Conservation (phyloP, 805 yeast species). For the Ogataea nakhonphanomensis region DNA sequence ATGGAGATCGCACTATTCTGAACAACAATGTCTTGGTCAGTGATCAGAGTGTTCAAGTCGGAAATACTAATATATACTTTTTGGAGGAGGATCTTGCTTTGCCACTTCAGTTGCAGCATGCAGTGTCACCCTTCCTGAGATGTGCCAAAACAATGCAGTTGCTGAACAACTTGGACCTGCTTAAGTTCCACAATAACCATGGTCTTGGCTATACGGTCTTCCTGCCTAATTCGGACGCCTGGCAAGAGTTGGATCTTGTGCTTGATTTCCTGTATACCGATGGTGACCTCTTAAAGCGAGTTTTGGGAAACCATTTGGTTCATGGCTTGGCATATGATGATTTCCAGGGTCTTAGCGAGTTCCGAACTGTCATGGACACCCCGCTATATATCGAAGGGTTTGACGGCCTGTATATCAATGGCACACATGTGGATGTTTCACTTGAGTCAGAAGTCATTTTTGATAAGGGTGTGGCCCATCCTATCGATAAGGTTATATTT, state of each 20-base stretch:
- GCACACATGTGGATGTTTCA: slow-evolving; percentile 33
- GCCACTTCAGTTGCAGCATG: slow-evolving; percentile 62
- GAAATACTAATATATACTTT: slow-evolving; percentile 64
- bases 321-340: slow-evolving; percentile 69
- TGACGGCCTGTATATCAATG: slow-evolving; percentile 13
- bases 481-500: slow-evolving; percentile 51
- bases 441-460: slow-evolving; percentile 65
- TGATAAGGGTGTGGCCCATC: slow-evolving; percentile 82
- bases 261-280: slow-evolving; percentile 56
- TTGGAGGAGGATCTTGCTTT: slow-evolving; percentile 56
- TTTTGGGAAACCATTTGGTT: slow-evolving; percentile 58
- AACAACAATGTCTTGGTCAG: slow-evolving; percentile 56
- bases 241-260: slow-evolving; percentile 62
- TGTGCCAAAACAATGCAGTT: slow-evolving; percentile 65
- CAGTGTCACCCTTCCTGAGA: slow-evolving; percentile 59
- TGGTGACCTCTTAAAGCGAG: slow-evolving; percentile 43
- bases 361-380: slow-evolving; percentile 19
- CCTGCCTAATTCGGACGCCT: slow-evolving; percentile 72
- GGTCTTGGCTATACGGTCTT: slow-evolving; percentile 68
- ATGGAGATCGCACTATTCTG: slow-evolving; percentile 35
- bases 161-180: slow-evolving; percentile 48
- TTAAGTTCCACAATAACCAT: slow-evolving; percentile 46
- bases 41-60: slow-evolving; percentile 46
- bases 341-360: slow-evolving; percentile 32
- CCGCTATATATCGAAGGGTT: slow-evolving; percentile 4